phyloP scores from a whole-genome alignment of 2,329 filamentous ascomycete species.

The Hymenoscyphus scutula region DNA sequence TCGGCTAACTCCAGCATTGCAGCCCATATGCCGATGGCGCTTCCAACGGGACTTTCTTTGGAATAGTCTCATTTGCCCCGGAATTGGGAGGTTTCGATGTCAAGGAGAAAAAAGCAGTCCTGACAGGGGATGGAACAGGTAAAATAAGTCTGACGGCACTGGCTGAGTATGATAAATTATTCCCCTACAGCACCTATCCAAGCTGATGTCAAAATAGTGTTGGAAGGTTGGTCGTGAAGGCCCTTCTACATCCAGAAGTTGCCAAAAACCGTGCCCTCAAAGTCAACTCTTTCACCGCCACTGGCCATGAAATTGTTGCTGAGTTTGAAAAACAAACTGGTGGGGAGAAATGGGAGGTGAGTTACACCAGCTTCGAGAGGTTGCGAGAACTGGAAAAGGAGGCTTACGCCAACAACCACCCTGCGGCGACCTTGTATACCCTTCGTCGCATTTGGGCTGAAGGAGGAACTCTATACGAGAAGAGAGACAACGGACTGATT shows the following conservation, averaged over 20 bases:
- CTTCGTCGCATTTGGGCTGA: slow-evolving; percentile 70
- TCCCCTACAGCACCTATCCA: not conserved
- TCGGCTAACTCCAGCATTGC: not conserved
- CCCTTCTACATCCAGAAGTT: slow-evolving; percentile 38
- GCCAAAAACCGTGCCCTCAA: slow-evolving; percentile 37
- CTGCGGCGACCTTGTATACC: slow-evolving; percentile 55
- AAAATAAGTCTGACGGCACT: slow-evolving; percentile 68
- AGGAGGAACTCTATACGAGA: slow-evolving; percentile 68
- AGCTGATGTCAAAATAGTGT: slow-evolving; percentile 37
- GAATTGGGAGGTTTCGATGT: slow-evolving; percentile 59
- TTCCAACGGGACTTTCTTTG: slow-evolving; percentile 3
- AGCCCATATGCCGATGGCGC: slow-evolving; percentile 16
- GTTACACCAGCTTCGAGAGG: slow-evolving; percentile 31
- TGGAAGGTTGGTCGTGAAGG: slow-evolving; percentile 38
- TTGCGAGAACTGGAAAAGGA: slow-evolving; percentile 57
- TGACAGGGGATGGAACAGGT: slow-evolving; percentile 61
- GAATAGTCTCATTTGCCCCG: slow-evolving; percentile 4
- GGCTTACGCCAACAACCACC: slow-evolving; percentile 53
- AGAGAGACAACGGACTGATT: slow-evolving; percentile 63
- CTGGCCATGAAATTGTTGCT: slow-evolving; percentile 38
- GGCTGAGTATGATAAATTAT: slow-evolving; percentile 54
- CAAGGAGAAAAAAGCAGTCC: slow-evolving; percentile 52
- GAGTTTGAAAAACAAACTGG: slow-evolving; percentile 38
- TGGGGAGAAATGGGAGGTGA: slow-evolving; percentile 42
- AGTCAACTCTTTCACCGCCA: slow-evolving; percentile 38